phyloP scores from a whole-genome alignment of 2,329 filamentous ascomycete species.

The Cephalotrichum gorgonifer region DNA sequence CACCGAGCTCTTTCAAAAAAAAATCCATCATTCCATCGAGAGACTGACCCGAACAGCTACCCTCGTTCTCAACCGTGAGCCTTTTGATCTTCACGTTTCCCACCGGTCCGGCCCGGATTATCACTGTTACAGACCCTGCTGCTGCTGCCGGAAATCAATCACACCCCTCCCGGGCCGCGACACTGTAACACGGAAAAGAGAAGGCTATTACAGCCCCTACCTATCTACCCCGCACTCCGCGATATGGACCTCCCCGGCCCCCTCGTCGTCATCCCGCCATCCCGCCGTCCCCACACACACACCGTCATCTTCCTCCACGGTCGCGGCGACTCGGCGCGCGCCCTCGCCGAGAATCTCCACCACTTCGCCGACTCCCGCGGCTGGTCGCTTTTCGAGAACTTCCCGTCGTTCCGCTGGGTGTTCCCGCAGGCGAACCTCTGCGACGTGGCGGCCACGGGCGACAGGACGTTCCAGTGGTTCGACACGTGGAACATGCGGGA shows the following conservation, averaged over 20 bases:
- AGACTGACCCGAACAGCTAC: too few species aligned
- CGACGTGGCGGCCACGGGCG: constrained; percentile 4
- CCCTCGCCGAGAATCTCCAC: constrained; percentile 19
- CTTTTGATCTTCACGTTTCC: too few species aligned
- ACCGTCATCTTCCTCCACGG: constrained; percentile 36
- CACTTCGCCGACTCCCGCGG: constrained; percentile 19
- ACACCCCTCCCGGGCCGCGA: too few species aligned
- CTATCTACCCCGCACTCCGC: too few species aligned
- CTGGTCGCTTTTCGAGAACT: constrained; percentile 24
- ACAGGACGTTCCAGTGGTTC: constrained; percentile 33
- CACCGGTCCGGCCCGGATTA: too few species aligned
- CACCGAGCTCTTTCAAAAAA: too few species aligned
- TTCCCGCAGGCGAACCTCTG: constrained; percentile 31
- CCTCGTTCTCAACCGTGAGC: too few species aligned
- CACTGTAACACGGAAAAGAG: too few species aligned
- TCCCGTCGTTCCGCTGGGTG: constrained; percentile 37
- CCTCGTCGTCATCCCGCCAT: constrained; percentile 9
- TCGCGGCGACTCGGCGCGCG: constrained; percentile 27
- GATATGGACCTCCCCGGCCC: not conserved
- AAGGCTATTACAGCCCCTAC: too few species aligned
- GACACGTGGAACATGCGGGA: constrained; percentile 35
- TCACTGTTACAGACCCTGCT: too few species aligned
- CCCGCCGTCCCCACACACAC: constrained; percentile 21
- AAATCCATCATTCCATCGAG: too few species aligned
- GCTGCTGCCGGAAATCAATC: too few species aligned